phyloP scores from a whole-genome alignment of 441 rosid species.

The Hypseocharis bilobata region DNA sequence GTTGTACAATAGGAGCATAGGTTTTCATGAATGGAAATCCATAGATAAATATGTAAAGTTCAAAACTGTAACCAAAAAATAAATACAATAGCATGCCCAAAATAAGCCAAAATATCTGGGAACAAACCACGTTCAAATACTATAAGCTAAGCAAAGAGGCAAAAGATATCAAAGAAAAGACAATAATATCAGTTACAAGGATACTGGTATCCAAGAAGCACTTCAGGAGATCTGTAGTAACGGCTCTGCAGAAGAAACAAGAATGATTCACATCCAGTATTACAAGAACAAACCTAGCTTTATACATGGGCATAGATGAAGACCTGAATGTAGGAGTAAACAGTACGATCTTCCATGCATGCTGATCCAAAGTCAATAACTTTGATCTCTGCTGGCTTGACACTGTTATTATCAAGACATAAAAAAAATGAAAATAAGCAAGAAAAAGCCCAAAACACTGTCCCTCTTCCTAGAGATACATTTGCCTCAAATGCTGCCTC shows the following conservation, averaged over 20 bases:
- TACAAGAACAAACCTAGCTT: constrained; percentile 12
- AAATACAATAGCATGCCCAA: background rate
- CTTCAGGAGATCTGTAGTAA: constrained; percentile 98
- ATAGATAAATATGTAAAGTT: background rate
- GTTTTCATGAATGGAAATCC: background rate
- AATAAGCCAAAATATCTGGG: background rate
- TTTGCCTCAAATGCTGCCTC: too few species aligned
- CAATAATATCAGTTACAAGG: constrained; percentile 32
- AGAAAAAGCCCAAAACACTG: background rate
- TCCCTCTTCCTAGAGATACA: too few species aligned
- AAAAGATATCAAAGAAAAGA: constrained; percentile 14
- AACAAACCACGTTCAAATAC: background rate
- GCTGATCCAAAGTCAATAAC: constrained; percentile 99
- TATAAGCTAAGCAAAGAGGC: background rate
- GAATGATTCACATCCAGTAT: constrained; percentile 17
- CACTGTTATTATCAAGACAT: constrained; percentile 38
- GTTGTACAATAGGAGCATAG: background rate
- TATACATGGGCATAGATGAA: constrained; percentile 13
- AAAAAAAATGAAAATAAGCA: constrained; percentile 18
- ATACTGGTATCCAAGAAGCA: constrained; percentile 98
- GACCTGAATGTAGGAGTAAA: constrained; percentile 98
- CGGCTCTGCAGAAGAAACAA: constrained; percentile 72
- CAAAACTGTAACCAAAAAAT: background rate
- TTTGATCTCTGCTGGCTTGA: constrained; percentile 90
- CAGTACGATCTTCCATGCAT: constrained; percentile 97